Conservation (phyloP, 768 basidiomycete species). For the Mycena floridula region DNA sequence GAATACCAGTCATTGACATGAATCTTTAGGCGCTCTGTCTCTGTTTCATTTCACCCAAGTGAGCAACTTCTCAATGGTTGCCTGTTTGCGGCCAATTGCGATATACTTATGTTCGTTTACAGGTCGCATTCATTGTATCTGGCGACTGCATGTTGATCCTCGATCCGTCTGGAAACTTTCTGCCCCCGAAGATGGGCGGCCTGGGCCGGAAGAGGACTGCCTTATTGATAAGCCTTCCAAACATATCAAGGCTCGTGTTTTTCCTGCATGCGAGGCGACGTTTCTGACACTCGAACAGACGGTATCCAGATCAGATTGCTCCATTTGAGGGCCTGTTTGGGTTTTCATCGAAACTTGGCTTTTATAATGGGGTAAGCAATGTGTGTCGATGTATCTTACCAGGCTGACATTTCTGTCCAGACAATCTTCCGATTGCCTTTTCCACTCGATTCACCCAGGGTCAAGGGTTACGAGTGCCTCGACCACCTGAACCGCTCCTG, state of each 20-base stretch:
- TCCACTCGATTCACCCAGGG: no score
- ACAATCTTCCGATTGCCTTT: background rate
- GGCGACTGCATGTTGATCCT: conserved; percentile 28
- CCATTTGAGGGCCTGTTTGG: background rate
- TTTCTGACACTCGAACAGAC: no score
- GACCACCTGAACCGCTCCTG: background rate
- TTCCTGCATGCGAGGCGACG: no score
- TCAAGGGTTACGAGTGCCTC: no score
- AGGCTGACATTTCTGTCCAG: background rate
- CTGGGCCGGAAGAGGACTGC: background rate
- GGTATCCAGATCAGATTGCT: background rate
- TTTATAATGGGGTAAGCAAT: background rate
- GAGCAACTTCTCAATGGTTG: no score
- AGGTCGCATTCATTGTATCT: conserved; percentile 28
- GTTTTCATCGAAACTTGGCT: background rate
- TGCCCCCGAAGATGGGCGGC: conserved; percentile 21
- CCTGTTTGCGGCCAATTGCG: no score
- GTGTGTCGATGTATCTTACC: background rate
- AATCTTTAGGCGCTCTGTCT: conserved; percentile 45
- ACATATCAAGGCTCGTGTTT: background rate
- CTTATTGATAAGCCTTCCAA: background rate
- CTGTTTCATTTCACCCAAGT: conserved; percentile 52
- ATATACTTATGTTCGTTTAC: conserved; percentile 1
- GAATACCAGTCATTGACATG: no score
- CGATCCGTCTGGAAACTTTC: conserved; percentile 36